A percentile compares a stretch with the other conserved stretches of the same genome.
These are phyloP conservation scores for Chlorella sp. DNA, from an alignment of 139 green algal genomes.

Conservation along the genomic window DNA sequence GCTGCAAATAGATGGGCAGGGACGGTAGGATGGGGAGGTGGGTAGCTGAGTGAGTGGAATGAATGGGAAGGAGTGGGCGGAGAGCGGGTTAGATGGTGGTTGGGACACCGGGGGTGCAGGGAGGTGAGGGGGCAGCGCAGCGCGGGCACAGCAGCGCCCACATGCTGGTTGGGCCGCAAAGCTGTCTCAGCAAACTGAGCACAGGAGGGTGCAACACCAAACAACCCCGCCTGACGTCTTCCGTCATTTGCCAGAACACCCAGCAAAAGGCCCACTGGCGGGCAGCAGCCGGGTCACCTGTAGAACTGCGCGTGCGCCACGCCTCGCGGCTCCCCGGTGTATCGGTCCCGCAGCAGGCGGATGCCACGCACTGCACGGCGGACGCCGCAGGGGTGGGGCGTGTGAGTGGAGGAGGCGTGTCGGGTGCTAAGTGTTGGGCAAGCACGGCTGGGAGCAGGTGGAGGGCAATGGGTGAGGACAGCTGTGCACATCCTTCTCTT, in stretches of 20 bases:
- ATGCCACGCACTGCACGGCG: slow-evolving; percentile 65
- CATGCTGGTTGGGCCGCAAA: neutral
- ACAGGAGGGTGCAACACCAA: neutral
- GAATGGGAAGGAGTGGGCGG: neutral
- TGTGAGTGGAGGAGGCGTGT: neutral
- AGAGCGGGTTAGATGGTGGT: neutral
- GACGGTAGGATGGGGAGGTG: slow-evolving; percentile 15
- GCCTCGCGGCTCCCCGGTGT: slow-evolving; percentile 63
- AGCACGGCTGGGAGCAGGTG: neutral
- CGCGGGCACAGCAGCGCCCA: neutral
- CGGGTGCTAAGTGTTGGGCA: neutral
- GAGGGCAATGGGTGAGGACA: neutral
- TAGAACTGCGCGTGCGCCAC: slow-evolving; percentile 71
- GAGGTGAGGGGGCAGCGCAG: too few relatives aligned
- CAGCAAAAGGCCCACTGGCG: neutral
- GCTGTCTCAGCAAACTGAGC: too few relatives aligned
- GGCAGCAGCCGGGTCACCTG: slow-evolving; percentile 18
- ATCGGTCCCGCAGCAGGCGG: slow-evolving; percentile 75
- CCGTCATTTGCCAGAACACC: too few relatives aligned
- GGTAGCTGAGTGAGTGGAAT: neutral
- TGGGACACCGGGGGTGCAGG: neutral
- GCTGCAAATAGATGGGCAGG: slow-evolving; percentile 18
- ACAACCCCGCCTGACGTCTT: neutral
- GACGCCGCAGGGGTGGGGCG: neutral
- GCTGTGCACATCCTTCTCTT: neutral